Conservation (phyloP, 2,329 filamentous ascomycete species). For the Cucurbitaria berberidis region DNA sequence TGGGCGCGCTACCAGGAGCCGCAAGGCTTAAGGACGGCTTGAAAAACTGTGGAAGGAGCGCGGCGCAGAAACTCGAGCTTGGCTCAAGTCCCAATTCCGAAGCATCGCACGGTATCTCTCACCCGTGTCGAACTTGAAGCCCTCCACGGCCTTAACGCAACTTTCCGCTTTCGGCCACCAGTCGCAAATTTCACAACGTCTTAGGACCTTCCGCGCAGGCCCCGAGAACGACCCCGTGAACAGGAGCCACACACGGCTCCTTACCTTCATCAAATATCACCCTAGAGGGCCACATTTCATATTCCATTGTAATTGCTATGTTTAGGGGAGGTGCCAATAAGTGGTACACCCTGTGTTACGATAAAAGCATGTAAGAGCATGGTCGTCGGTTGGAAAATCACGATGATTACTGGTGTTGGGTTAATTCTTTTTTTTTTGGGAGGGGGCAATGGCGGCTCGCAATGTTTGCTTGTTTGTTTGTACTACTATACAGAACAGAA, state of each 20-base stretch:
- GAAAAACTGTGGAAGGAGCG: conserved; percentile 1
- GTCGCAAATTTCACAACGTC: neutral
- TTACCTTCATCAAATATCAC: conserved; percentile 10
- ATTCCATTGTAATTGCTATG: conserved; percentile 30
- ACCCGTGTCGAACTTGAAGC: neutral
- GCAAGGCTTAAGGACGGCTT: conserved; percentile 66
- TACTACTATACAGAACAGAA: neutral
- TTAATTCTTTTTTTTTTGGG: conserved; percentile 5
- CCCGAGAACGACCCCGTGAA: neutral
- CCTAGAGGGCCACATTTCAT: conserved; percentile 16
- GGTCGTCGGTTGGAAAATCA: conserved; percentile 13
- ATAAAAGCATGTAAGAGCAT: conserved; percentile 28
- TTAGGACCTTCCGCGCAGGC: neutral
- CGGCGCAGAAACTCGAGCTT: conserved; percentile 1
- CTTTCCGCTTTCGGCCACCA: neutral
- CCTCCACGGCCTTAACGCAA: neutral
- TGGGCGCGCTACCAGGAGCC: conserved; percentile 68
- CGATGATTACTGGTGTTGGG: conserved; percentile 17
- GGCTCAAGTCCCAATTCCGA: neutral
- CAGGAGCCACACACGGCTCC: neutral
- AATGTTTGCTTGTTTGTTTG: neutral
- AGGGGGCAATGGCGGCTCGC: conserved; percentile 5
- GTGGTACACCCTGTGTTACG: conserved; percentile 21
- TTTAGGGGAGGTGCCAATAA: conserved; percentile 14
- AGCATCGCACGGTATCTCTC: neutral